Evolutionary conservation across 257 asterid species (phyloP).

Genomic region (Solanum sitiens): DNA sequence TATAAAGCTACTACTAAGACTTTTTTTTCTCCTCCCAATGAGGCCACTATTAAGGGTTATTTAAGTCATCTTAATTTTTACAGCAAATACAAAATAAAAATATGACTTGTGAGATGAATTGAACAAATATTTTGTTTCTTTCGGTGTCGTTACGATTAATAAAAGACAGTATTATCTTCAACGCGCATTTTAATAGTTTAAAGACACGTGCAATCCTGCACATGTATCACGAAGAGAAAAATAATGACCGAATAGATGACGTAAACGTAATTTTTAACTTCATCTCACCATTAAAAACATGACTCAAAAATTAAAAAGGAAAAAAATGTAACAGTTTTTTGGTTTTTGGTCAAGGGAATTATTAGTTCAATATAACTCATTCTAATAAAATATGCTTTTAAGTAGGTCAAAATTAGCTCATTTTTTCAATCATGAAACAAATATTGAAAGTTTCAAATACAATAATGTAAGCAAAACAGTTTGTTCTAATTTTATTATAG

Average conservation of each 20-base stretch:
- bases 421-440: not conserved
- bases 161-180: not conserved
- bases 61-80: not conserved
- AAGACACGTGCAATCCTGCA: not conserved
- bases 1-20: not conserved
- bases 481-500: not conserved
- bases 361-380: not conserved
- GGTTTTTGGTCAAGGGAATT: not conserved
- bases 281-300: not conserved
- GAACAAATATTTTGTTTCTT: not conserved
- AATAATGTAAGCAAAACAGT: not conserved
- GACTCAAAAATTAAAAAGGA: no score
- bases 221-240: not conserved
- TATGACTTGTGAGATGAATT: not conserved
- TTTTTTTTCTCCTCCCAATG: not conserved
- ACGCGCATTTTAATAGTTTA: not conserved
- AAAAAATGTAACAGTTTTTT: not conserved
- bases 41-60: not conserved
- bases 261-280: not conserved
- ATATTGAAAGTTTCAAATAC: not conserved
- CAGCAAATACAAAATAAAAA: not conserved
- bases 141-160: not conserved
- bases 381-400: not conserved
- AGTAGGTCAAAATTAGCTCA: not conserved
- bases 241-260: not conserved